A percentile compares a stretch with the other conserved stretches of the same genome.
Evolutionary conservation across 2,329 filamentous ascomycete genomes (phyloP).

Genomic region (Calonectria montana): DNA sequence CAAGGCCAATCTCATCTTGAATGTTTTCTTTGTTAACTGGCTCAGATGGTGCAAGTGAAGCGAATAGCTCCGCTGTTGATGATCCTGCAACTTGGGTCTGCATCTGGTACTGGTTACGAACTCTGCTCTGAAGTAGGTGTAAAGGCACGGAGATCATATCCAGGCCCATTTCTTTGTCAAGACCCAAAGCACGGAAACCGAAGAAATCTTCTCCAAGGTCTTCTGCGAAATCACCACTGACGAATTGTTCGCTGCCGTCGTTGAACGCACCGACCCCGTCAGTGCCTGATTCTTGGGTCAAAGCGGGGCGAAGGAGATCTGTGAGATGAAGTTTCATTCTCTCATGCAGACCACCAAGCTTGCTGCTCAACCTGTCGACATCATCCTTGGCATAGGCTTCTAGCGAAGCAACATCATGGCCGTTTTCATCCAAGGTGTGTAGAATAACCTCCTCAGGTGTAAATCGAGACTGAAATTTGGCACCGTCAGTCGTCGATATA

Average conservation of each 20-base stretch:
- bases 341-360: conserved; percentile 87
- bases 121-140: conserved; percentile 91
- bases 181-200: conserved; percentile 93
- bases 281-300: conserved; percentile 77
- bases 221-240: conserved; percentile 96
- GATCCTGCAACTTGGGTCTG: conserved; percentile 74
- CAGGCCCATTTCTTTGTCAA: conserved; percentile 90
- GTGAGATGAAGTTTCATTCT: conserved; percentile 93
- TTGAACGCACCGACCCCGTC: conserved; percentile 94
- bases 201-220: conserved; percentile 99
- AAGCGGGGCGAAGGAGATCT: conserved; percentile 91
- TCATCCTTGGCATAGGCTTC: conserved; percentile 94
- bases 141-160: conserved; percentile 91
- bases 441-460: conserved; percentile 87
- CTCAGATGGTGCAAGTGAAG: conserved; percentile 76
- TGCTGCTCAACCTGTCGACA: conserved; percentile 84
- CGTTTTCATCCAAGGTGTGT: conserved; percentile 87
- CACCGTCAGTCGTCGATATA: conserved; percentile 52
- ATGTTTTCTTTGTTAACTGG: conserved; percentile 84
- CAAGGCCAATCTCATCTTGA: conserved; percentile 83
- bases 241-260: conserved; percentile 96
- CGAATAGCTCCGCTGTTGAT: conserved; percentile 71
- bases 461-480: conserved; percentile 72
- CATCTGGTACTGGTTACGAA: conserved; percentile 85
- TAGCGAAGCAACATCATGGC: conserved; percentile 82